Conservation (phyloP, 495 filamentous ascomycete species). For the Hyphodiscus hymeniophilus region DNA sequence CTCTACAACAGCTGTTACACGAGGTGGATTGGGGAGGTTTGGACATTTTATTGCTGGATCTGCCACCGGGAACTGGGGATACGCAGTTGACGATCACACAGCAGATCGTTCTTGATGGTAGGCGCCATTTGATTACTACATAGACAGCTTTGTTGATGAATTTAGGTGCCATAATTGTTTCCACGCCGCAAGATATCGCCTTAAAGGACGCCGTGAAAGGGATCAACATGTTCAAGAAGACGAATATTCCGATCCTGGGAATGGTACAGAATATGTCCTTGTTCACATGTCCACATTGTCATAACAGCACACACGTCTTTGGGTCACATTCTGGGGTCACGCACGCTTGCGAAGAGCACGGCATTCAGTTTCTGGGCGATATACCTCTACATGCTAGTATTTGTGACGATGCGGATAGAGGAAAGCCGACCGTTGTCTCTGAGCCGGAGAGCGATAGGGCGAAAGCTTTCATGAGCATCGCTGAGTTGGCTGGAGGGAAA, state of each 20-base stretch:
- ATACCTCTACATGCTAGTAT: slow-evolving; percentile 83
- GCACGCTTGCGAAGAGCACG: slow-evolving; percentile 53
- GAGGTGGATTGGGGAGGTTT: slow-evolving; percentile 82
- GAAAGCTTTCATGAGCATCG: slow-evolving; percentile 62
- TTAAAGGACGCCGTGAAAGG: slow-evolving; percentile 85
- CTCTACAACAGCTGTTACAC: slow-evolving; percentile 88
- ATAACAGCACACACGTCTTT: slow-evolving; percentile 70
- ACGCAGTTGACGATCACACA: slow-evolving; percentile 90
- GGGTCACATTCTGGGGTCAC: slow-evolving; percentile 35
- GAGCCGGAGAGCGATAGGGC: slow-evolving; percentile 67
- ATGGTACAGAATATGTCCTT: slow-evolving; percentile 94
- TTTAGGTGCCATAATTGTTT: slow-evolving; percentile 74
- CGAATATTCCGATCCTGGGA: slow-evolving; percentile 68
- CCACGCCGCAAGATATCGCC: slow-evolving; percentile 87
- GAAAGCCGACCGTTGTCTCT: slow-evolving; percentile 83
- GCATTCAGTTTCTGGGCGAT: slow-evolving; percentile 74
- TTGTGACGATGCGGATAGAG: slow-evolving; percentile 81
- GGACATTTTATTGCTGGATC: slow-evolving; percentile 81
- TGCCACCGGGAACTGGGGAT: slow-evolving; percentile 93
- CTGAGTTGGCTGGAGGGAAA: slow-evolving; percentile 44
- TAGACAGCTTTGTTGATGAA: neutral
- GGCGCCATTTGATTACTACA: neutral
- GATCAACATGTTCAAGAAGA: slow-evolving; percentile 83
- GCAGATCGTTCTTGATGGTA: slow-evolving; percentile 76
- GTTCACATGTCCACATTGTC: slow-evolving; percentile 75